These are phyloP conservation scores for Chytriomyces sp. DNA, from an alignment of 192 early-diverging fungal species.

Conservation along the genomic window DNA sequence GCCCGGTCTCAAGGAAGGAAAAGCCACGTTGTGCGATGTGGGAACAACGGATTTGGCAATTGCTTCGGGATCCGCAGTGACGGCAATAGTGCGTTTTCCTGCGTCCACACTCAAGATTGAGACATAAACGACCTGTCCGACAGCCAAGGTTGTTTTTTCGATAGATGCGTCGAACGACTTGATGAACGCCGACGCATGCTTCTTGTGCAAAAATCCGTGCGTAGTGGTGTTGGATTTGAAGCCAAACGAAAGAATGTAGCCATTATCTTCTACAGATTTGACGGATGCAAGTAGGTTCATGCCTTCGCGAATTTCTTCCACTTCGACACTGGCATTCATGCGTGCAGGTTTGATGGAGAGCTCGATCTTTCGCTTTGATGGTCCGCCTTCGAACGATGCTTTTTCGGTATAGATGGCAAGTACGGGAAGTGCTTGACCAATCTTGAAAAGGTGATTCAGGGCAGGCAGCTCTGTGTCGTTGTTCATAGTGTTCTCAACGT, in stretches of 20 bases:
- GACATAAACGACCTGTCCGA: slow-evolving; percentile 77
- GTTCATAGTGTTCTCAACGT: too few relatives aligned
- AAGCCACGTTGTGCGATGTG: slow-evolving; percentile 58
- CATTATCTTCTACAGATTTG: slow-evolving; percentile 88
- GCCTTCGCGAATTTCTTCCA: slow-evolving; percentile 70
- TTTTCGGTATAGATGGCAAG: slow-evolving; percentile 53
- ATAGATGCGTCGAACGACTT: not conserved
- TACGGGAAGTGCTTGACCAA: slow-evolving; percentile 88
- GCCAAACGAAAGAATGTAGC: slow-evolving; percentile 81
- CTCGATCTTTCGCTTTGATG: slow-evolving; percentile 69
- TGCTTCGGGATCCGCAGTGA: slow-evolving; percentile 65
- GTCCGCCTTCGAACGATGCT: slow-evolving; percentile 35
- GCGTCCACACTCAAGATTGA: slow-evolving; percentile 61
- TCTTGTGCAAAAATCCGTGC: slow-evolving; percentile 72
- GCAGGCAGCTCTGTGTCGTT: slow-evolving; percentile 64
- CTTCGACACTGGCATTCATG: slow-evolving; percentile 66
- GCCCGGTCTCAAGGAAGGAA: slow-evolving; percentile 78
- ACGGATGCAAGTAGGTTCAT: slow-evolving; percentile 51
- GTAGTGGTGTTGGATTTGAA: slow-evolving; percentile 40
- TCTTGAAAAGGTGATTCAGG: slow-evolving; percentile 64
- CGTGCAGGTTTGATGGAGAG: slow-evolving; percentile 79
- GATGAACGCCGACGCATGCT: slow-evolving; percentile 49
- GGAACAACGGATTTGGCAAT: slow-evolving; percentile 52
- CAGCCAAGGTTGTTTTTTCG: slow-evolving; percentile 41
- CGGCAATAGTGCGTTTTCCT: slow-evolving; percentile 64